Base-by-base conservation (phyloP, 257 asterid species). In the Solanum dulcamara region DNA sequence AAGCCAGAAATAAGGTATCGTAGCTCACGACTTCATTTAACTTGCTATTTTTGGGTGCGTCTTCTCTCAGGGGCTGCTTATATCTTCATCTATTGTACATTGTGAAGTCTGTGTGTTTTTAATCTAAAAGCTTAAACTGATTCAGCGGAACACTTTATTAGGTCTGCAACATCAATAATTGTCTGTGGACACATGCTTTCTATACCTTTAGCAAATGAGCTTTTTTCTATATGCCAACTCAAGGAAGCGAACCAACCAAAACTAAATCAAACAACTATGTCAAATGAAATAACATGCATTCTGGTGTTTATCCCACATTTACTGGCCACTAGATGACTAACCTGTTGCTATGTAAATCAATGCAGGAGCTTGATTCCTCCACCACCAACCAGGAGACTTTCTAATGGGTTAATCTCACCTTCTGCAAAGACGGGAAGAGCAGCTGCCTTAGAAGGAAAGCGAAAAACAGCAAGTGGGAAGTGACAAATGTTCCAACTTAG, bases 291-390 rank as follows among this genome's bases (percentile, higher is more conserved):
- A 20, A 55, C 62, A 46, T 46, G 26, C 62, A 77, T 60, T 85
- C 6, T 64, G 26, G 37, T 18, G 32, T 42, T 66, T n/a, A 37
- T 57, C 60, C 60, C 48, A 71, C 80, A 71, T 71, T 37, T 72
- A 40, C 37, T 62, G 53, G 33, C 30, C 40, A 62, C 40, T 83
- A 46, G 28, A 32, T 50, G 11, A 46, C 33, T 40, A 35, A 48
- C 66, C 35, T 30, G 44, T 46, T 48, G 83, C 33, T 80, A 5
- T 66, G 28, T 44, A 10, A 44, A 53, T 15, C 17, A 62, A 83
- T 83, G 32, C 67, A 96, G 99, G 97, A 94, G 97, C 86, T 87
- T 82, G 62, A 92, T 91, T 85, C 98, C 96, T 30, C 88, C 93
- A 83, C 92, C 96, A 62, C 87, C 94, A 64, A 40, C 89, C 64